Base-by-base conservation (phyloP, 192 early-diverging fungal genomes). In the Coemansia sp. region DNA sequence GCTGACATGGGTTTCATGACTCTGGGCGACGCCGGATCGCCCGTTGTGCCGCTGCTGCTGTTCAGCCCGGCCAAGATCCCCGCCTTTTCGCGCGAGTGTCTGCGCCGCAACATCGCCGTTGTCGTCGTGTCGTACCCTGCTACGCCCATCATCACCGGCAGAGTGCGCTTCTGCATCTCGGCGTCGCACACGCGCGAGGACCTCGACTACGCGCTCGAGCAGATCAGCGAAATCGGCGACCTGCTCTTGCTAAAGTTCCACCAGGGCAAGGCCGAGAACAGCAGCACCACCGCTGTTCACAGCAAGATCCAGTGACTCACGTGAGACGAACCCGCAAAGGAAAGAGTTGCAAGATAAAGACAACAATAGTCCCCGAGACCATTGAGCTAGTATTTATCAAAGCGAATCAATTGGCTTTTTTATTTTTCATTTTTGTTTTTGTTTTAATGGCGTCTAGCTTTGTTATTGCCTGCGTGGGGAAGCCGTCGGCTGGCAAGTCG, bases 111-210 rank as follows among this genome's bases (percentile, higher is more conserved):
- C 59, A 91, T 99, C 61, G 94, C 95, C 20, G 94, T 97, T 14
- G 95, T 97, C 20, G 97, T 99, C 1, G 97, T 99, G 4, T 95
- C 93, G 41, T 96, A 96, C 77, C 97, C 96, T 3, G 97, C 96
- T 11, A 99, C 97, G 5, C 95, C 97, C n/a, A 96, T 97, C 62
- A 94, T 99, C 67, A 93, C 93, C 1, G 90, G 90, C 4, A 87
- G 97, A 49, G 96, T 97, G 37, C 84, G 97, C 49, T 96, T 99
- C 88, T 99, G 97, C 80, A 83, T 99, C 56, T 91, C 89, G 57
- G 92, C 96, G 1, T 88, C 96, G n/a, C 97, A 99, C 64, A 94
- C 94, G 1, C 89, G 91, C 70, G 93, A 94, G 66, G 97, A 99
- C 73, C 74, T 99, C 59, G 90, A 93, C 70, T 83, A 87, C 74